Percentiles rank a stretch among this genome's conserved stretches.
Evolutionary conservation across 208 protist genomes (phyloP).

Genomic region (Trypanosoma conorhini): DNA sequence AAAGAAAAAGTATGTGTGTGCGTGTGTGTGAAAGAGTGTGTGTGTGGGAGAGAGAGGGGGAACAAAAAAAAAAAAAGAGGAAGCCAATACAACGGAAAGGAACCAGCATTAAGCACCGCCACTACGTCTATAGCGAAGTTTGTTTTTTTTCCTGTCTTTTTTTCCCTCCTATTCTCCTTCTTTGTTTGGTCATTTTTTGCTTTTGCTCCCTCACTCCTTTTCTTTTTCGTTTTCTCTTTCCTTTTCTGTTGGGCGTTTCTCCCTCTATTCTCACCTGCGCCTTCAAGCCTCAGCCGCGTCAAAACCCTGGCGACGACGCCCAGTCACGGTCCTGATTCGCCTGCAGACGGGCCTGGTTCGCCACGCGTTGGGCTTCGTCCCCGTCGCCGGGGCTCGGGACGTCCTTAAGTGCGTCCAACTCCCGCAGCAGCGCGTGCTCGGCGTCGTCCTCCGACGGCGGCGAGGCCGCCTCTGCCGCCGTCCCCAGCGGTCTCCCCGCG

Average conservation of each 20-base stretch:
- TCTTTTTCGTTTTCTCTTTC: not conserved
- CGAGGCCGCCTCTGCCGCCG: not conserved
- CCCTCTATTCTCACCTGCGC: not conserved
- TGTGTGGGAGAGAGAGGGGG: not conserved
- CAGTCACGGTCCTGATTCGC: slow-evolving; percentile 24
- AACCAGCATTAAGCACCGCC: not conserved
- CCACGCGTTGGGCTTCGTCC: slow-evolving; percentile 21
- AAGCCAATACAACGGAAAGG: not conserved
- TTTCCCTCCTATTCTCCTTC: not conserved
- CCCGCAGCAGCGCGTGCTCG: slow-evolving; percentile 6
- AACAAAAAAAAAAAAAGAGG: not conserved
- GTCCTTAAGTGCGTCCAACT: slow-evolving; percentile 10
- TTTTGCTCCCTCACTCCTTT: not conserved
- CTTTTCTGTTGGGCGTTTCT: not conserved
- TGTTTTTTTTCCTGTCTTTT: slow-evolving; percentile 11
- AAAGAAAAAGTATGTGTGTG: not conserved
- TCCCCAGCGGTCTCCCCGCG: not conserved
- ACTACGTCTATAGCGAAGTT: not conserved
- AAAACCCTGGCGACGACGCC: slow-evolving; percentile 11
- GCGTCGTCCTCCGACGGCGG: slow-evolving; percentile 7
- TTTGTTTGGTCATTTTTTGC: not conserved
- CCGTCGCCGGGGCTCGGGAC: not conserved
- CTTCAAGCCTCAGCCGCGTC: not conserved
- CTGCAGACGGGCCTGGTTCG: slow-evolving; percentile 13
- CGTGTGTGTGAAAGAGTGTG: no score